phyloP scores from a whole-genome alignment of 768 basidiomycete species.

The Mycena alexandri region DNA sequence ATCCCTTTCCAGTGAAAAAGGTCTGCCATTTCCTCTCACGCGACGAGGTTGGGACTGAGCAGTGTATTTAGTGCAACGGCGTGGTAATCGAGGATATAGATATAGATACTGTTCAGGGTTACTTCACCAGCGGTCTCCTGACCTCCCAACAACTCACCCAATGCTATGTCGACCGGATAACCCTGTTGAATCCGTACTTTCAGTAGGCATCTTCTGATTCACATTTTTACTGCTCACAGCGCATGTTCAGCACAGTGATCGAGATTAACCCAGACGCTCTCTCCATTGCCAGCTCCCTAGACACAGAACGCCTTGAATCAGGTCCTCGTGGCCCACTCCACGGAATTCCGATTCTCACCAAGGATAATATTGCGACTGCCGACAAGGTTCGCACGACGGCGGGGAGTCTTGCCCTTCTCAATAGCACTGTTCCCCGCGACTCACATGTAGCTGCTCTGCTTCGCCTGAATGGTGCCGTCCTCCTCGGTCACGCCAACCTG shows the following conservation, averaged over 20 bases:
- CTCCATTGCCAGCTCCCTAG: slow-evolving; percentile 48
- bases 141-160: slow-evolving; percentile 18
- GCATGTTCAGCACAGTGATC: slow-evolving; percentile 33
- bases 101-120: slow-evolving; percentile 12
- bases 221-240: neutral
- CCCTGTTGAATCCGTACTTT: slow-evolving; percentile 10
- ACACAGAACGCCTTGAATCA: slow-evolving; percentile 41
- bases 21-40: neutral
- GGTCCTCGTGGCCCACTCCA: slow-evolving; percentile 51
- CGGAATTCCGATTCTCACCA: slow-evolving; percentile 50
- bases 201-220: slow-evolving; percentile 33
- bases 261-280: slow-evolving; percentile 48
- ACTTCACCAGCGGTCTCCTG: neutral
- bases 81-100: slow-evolving; percentile 22
- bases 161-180: slow-evolving; percentile 26
- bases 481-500: slow-evolving; percentile 32
- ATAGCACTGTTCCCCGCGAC: slow-evolving; percentile 49
- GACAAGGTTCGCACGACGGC: slow-evolving; percentile 52
- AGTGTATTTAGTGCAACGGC: slow-evolving; percentile 1
- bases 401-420: slow-evolving; percentile 51
- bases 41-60: neutral
- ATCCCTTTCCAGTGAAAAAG: slow-evolving; percentile 26
- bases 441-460: slow-evolving; percentile 18
- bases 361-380: slow-evolving; percentile 38
- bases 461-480: slow-evolving; percentile 12